These are phyloP conservation scores for Hypoxylon subgilvum DNA, from an alignment of 495 filamentous ascomycete genomes.

Conservation along the genomic window DNA sequence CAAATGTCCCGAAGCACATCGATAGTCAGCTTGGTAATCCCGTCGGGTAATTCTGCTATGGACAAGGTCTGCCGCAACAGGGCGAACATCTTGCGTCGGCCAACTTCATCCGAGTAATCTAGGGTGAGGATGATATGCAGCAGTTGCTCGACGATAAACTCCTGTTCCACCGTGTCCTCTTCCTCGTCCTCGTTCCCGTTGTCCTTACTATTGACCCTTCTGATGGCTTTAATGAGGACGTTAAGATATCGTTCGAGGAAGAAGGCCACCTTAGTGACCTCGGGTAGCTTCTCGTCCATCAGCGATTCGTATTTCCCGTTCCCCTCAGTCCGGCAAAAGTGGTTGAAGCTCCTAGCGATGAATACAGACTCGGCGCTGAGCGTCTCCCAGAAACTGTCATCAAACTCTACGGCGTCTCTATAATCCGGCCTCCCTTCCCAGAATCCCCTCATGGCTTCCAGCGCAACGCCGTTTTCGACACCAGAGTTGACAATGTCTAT, in stretches of 20 bases:
- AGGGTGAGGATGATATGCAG: constrained; percentile 88
- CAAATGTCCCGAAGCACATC: constrained; percentile 82
- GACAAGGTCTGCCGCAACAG: constrained; percentile 83
- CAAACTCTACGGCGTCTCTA: constrained; percentile 77
- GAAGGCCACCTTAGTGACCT: constrained; percentile 86
- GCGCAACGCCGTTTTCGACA: constrained; percentile 83
- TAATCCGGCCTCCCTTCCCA: constrained; percentile 96
- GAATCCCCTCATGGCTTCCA: constrained; percentile 92
- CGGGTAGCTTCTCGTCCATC: constrained; percentile 90
- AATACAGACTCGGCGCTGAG: constrained; percentile 87
- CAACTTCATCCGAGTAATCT: constrained; percentile 95
- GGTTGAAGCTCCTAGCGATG: constrained; percentile 87
- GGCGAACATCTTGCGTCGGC: constrained; percentile 91
- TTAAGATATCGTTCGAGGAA: constrained; percentile 80
- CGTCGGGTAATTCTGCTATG: constrained; percentile 86
- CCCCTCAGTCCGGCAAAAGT: constrained; percentile 77
- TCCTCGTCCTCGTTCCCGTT: constrained; percentile 67
- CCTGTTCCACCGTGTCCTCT: constrained; percentile 80
- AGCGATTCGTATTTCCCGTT: constrained; percentile 73
- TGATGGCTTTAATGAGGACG: constrained; percentile 71
- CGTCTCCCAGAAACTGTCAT: constrained; percentile 85
- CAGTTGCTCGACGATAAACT: constrained; percentile 94
- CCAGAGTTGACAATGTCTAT: constrained; percentile 92
- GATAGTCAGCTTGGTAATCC: constrained; percentile 85
- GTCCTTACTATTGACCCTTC: constrained; percentile 60